Evolutionary conservation across 345 rosid genomes (phyloP).

Genomic region (Aegle marmelos): DNA sequence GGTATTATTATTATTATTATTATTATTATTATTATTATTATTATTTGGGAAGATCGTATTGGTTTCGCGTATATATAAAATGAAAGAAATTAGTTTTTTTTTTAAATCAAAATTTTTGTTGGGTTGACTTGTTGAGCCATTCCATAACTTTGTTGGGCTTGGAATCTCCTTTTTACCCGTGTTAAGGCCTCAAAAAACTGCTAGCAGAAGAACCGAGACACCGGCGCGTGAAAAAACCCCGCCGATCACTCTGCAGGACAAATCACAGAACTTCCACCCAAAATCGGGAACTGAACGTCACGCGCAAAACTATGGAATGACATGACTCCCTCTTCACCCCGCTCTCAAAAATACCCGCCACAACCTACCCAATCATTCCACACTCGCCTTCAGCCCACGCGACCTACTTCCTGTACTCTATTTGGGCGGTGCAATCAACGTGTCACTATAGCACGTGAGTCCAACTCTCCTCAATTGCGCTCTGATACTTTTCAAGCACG

Average conservation of each 20-base stretch:
- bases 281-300: not conserved
- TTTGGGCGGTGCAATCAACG: not conserved
- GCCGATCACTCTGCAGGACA: not conserved
- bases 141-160: not conserved
- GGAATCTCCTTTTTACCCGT: too few relatives aligned
- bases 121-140: not conserved
- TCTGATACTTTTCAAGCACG: constrained; percentile 23
- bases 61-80: not conserved
- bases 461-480: not conserved
- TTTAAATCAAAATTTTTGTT: not conserved
- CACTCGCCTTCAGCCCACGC: not conserved
- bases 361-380: not conserved
- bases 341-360: constrained; percentile 8
- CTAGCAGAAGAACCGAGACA: not conserved
- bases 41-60: too few relatives aligned
- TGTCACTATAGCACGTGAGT: not conserved
- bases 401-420: too few relatives aligned
- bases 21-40: too few relatives aligned
- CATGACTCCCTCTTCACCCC: not conserved
- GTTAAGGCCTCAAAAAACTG: not conserved
- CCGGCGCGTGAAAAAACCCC: constrained; percentile 12
- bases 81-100: not conserved
- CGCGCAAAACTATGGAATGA: not conserved
- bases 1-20: too few relatives aligned
- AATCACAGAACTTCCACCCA: not conserved